Evolutionary conservation across 805 yeast genomes (phyloP).

Genomic region (Vanderwaltozyma verrucispora): DNA sequence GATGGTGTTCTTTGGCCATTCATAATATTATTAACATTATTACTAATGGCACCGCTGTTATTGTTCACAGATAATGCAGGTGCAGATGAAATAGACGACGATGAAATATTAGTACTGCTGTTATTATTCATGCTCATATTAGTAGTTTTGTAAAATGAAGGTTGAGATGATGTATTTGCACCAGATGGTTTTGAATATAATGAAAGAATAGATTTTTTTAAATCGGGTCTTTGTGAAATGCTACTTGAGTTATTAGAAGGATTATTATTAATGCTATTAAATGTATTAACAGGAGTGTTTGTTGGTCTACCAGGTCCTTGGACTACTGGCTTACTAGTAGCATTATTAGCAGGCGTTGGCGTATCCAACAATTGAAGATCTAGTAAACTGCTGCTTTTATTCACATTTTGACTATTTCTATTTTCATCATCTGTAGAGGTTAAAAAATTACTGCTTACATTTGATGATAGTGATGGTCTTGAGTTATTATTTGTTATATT

Average conservation of each 20-base stretch:
- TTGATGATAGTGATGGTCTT: not conserved
- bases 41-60: constrained; percentile 2
- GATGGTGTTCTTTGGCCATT: constrained; percentile 8
- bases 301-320: not conserved
- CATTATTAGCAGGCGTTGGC: not conserved
- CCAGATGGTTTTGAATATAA: constrained; percentile 55
- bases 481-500: no score
- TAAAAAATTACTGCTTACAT: not conserved
- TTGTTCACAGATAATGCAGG: constrained; percentile 1
- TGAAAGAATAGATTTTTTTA: constrained; percentile 85
- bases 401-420: no score
- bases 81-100: constrained; percentile 4
- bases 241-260: not conserved
- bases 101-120: constrained; percentile 10
- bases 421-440: not conserved
- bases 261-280: not conserved
- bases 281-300: not conserved
- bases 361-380: constrained; percentile 1
- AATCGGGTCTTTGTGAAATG: constrained; percentile 52
- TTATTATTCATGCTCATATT: no score
- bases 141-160: constrained; percentile 5
- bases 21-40: constrained; percentile 2
- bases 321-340: no score
- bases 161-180: constrained; percentile 3
- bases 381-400: constrained; percentile 1